These are phyloP conservation scores for Schoenoplectus tabernaemontani DNA, from an alignment of 202 grass and related monocot species.

Conservation along the genomic window DNA sequence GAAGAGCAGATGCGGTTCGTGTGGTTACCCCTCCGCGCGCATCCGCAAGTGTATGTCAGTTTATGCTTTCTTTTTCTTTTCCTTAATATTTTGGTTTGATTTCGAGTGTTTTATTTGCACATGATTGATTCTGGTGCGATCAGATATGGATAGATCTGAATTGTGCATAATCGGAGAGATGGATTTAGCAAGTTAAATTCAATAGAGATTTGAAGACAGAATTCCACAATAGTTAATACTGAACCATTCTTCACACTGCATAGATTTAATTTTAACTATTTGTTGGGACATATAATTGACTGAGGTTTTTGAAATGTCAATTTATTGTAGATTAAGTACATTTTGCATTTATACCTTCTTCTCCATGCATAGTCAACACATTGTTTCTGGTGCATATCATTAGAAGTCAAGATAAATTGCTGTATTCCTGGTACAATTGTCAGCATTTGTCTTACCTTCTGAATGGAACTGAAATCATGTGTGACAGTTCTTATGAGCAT, in stretches of 20 bases:
- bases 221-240: not conserved
- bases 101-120: too few species aligned
- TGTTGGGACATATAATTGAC: not conserved
- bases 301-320: not conserved
- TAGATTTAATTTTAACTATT: not conserved
- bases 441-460: too few species aligned
- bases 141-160: not conserved
- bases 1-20: slow-evolving; percentile 67
- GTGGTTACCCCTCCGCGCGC: slow-evolving; percentile 59
- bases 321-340: not conserved
- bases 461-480: too few species aligned
- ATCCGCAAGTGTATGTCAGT: slow-evolving; percentile 63
- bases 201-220: not conserved
- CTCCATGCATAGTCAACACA: too few species aligned
- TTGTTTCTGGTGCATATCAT: too few species aligned
- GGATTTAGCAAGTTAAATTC: not conserved
- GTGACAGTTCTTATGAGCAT: not conserved
- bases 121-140: not conserved
- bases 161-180: not conserved
- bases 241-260: not conserved
- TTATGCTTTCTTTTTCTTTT: not conserved
- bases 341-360: not conserved
- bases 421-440: too few species aligned
- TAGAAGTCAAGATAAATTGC: too few species aligned
- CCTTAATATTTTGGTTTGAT: not conserved